Percentiles rank a stretch among this genome's conserved stretches.
Evolutionary conservation across 768 basidiomycete species (phyloP).

Genomic region (Mrakia frigida): DNA sequence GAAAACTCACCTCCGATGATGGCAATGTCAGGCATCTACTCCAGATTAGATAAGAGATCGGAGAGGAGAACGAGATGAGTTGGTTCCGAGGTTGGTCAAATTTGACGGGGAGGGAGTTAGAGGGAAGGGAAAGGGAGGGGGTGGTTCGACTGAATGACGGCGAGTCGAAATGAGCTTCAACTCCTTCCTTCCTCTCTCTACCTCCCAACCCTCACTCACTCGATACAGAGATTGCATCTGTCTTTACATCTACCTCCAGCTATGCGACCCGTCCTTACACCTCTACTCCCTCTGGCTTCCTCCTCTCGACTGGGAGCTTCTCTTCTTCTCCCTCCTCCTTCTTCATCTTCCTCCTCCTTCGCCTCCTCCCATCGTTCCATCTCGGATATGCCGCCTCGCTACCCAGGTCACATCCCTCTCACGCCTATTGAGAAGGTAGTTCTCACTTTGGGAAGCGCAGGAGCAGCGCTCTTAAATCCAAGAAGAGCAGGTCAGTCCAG

Average conservation of each 20-base stretch:
- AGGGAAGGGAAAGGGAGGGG: not conserved
- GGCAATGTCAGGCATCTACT: conserved; percentile 4
- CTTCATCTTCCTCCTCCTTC: not conserved
- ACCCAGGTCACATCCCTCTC: conserved; percentile 54
- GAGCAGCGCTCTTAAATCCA: conserved; percentile 75
- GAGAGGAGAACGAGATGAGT: no score
- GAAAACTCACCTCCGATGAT: conserved; percentile 20
- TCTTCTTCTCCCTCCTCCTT: not conserved
- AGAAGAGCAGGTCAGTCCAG: conserved; percentile 73
- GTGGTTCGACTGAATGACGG: not conserved
- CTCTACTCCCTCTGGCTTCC: not conserved
- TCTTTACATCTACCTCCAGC: not conserved
- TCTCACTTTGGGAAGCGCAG: conserved; percentile 75
- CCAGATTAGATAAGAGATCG: not conserved
- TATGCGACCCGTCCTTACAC: not conserved
- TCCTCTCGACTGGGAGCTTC: conserved; percentile 9
- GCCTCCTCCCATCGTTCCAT: not conserved
- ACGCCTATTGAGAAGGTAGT: conserved; percentile 76
- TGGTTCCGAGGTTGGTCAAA: not conserved
- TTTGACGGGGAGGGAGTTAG: not conserved
- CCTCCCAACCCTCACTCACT: not conserved
- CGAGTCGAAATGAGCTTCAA: not conserved
- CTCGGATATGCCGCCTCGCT: conserved; percentile 28
- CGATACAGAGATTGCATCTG: not conserved
- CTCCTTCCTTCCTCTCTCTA: not conserved